Conservation (phyloP, 2,329 filamentous ascomycete species). For the Neoarthrinium moseri region DNA sequence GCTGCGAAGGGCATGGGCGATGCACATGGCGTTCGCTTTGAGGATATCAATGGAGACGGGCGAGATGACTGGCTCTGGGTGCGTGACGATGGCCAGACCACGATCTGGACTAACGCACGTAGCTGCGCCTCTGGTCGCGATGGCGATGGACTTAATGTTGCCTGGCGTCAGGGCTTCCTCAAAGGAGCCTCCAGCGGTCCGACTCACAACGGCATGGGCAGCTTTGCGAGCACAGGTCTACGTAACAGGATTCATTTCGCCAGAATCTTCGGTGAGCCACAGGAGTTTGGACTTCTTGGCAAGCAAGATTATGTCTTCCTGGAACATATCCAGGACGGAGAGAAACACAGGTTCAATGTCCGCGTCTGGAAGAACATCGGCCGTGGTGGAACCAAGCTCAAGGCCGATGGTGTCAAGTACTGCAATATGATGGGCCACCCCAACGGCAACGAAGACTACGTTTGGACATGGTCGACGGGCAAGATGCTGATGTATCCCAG, state of each 20-base stretch:
- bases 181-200: constrained; percentile 10
- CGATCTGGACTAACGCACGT: constrained; percentile 21
- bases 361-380: constrained; percentile 22
- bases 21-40: constrained; percentile 17
- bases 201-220: constrained; percentile 13
- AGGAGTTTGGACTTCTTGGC: constrained; percentile 2
- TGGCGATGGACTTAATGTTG: constrained; percentile 20
- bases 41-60: constrained; percentile 22
- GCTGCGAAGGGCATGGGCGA: constrained; percentile 18
- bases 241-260: constrained; percentile 21
- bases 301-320: constrained; percentile 20
- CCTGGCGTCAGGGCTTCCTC: constrained; percentile 18
- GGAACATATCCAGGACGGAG: constrained; percentile 10
- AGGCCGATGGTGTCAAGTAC: constrained; percentile 26
- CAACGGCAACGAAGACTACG: constrained; percentile 21
- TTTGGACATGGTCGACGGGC: constrained; percentile 18
- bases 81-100: constrained; percentile 13
- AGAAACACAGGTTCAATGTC: constrained; percentile 14
- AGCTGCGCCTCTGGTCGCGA: constrained; percentile 15
- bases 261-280: constrained; percentile 18
- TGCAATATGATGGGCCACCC: constrained; percentile 27
- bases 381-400: constrained; percentile 15
- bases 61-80: constrained; percentile 25
- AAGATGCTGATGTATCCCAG: constrained; percentile 16
- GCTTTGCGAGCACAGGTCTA: constrained; percentile 2